Conservation (phyloP, 129 eudicot genomes). For the Pseudognaphalium luteoalbum region DNA sequence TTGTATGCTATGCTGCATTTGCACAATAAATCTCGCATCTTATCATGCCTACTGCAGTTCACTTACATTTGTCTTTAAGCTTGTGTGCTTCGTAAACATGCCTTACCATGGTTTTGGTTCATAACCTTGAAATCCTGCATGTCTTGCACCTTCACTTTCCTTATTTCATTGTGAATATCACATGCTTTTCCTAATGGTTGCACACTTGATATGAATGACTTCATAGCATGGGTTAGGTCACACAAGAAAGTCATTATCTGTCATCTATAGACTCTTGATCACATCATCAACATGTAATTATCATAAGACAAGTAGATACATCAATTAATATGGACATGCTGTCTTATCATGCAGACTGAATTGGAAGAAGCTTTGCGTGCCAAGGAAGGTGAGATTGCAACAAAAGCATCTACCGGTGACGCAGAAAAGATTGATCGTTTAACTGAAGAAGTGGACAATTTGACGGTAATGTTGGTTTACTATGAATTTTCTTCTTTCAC, state of each 20-base stretch:
- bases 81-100: neutral
- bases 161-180: neutral
- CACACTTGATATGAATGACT: slow-evolving; percentile 9
- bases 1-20: neutral
- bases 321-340: slow-evolving; percentile 14
- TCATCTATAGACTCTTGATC: slow-evolving; percentile 17
- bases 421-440: slow-evolving; percentile 58
- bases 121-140: neutral
- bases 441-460: slow-evolving; percentile 64
- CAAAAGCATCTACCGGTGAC: slow-evolving; percentile 47
- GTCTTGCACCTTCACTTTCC: neutral
- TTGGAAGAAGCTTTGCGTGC: slow-evolving; percentile 63
- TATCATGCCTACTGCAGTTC: neutral
- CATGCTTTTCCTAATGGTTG: slow-evolving; percentile 8
- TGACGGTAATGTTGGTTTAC: slow-evolving; percentile 60
- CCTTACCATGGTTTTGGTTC: neutral
- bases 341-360: slow-evolving; percentile 55
- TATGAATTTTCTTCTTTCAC: neutral
- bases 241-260: slow-evolving; percentile 6
- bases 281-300: slow-evolving; percentile 19
- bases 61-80: neutral
- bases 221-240: slow-evolving; percentile 7
- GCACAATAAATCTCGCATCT: neutral
- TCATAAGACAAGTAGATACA: slow-evolving; percentile 18
- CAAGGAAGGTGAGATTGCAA: slow-evolving; percentile 68